Evolutionary conservation across 805 yeast species (phyloP).

Genomic region (Yamadazyma philogaea): DNA sequence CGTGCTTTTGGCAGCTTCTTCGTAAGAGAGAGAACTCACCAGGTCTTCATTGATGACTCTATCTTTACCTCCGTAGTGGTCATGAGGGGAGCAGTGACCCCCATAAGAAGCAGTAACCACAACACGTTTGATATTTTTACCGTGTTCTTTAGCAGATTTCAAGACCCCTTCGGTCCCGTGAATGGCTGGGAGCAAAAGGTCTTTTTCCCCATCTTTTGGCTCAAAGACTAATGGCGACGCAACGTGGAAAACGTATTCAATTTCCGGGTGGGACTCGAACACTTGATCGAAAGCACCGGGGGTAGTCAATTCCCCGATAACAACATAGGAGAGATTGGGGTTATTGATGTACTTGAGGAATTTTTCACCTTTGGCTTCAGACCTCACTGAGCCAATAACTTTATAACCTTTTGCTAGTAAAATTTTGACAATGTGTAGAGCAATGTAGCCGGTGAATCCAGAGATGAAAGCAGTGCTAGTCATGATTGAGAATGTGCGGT

Average conservation of each 20-base stretch:
- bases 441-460: constrained; percentile 56
- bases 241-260: constrained; percentile 25
- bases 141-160: constrained; percentile 40
- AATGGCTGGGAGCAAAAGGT: constrained; percentile 27
- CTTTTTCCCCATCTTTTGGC: constrained; percentile 20
- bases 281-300: constrained; percentile 26
- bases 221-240: constrained; percentile 27
- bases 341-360: constrained; percentile 22
- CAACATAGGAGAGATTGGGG: constrained; percentile 17
- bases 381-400: constrained; percentile 53
- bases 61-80: not conserved
- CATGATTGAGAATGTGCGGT: not conserved
- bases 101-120: constrained; percentile 49
- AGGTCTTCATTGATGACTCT: constrained; percentile 4
- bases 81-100: constrained; percentile 2
- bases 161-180: constrained; percentile 39
- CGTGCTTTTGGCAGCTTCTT: constrained; percentile 2
- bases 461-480: constrained; percentile 35
- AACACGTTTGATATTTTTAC: constrained; percentile 42
- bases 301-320: constrained; percentile 20
- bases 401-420: constrained; percentile 39
- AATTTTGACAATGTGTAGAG: constrained; percentile 44
- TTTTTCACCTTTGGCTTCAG: constrained; percentile 39
- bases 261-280: constrained; percentile 24
- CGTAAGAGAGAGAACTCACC: constrained; percentile 3